Evolutionary conservation across 352 stramenopile species (phyloP), one percentile per base, ranked within the genome.

Genomic region (Phytophthora pistaciae): DNA sequence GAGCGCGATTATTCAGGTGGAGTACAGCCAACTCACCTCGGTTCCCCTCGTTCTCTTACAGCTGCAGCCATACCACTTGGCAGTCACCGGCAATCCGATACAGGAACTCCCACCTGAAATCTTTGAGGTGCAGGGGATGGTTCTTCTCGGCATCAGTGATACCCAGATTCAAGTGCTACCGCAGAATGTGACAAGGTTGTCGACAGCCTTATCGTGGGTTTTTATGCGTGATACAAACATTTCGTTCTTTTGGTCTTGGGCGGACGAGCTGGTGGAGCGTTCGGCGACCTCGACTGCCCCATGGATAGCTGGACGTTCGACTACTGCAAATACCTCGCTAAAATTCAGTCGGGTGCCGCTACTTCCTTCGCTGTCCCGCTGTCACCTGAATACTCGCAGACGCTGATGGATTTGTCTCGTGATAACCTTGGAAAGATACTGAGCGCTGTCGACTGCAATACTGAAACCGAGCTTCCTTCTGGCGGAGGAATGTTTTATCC

Each of bases 1-100:
- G 3, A 36, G 21, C 5, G 23, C 42, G 10, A 27, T 59, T 31
- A 48, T 80, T 3, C 27, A 73, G 18, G 23, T 81, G 1, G 77
- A 82, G 14, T 68, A 66, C 29, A 50, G 67, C n/a, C 8, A 64
- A 13, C 20, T 84, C 40, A 36, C 36, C 10, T 29, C 20, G 5
- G 23, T 84, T 2, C 56, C 68, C 33, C 36, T 25, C 1, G 56
- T 70, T 9, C 38, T 82, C 16, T 10, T 54, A 8, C 58, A 42
- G 5, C 38, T 84, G 21, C 33, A 64, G n/a, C 48, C 68, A 1
- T 31, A 3, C 0, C 64, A 67, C 16, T 10, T 84, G n/a, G 62
- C 67, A 5, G 56, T 85, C 1, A 69, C 40, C 8, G 60, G 68
- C 3, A 80, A 77, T 38, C 77, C 74, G 4, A 70, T 80, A 20